Evolutionary conservation across 495 filamentous ascomycete genomes (phyloP).

Genomic region (Penicillium psychrofluorescens): DNA sequence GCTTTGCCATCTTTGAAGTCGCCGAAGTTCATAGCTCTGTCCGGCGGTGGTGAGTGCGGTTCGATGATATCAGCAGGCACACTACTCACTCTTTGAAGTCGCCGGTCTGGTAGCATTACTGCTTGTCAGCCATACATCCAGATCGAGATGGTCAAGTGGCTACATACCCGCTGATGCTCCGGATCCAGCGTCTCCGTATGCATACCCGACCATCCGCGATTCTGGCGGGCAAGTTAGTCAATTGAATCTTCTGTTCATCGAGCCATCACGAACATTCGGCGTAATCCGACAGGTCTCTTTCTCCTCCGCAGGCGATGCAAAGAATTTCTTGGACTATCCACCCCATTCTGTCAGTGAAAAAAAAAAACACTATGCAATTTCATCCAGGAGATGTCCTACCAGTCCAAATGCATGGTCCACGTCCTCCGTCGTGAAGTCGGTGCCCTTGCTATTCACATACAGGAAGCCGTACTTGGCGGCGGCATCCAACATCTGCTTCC

Average conservation of each 20-base stretch:
- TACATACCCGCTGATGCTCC: conserved; percentile 64
- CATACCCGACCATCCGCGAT: conserved; percentile 85
- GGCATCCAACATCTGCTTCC: conserved; percentile 69
- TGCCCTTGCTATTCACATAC: conserved; percentile 67
- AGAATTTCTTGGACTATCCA: conserved; percentile 67
- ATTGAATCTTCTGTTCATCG: not conserved
- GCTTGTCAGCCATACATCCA: not conserved
- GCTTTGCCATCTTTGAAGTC: conserved; percentile 64
- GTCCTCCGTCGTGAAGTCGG: conserved; percentile 56
- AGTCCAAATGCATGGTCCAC: conserved; percentile 70
- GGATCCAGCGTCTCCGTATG: conserved; percentile 84
- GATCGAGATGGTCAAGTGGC: not conserved
- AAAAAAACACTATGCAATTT: not conserved
- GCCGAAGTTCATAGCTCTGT: conserved; percentile 87
- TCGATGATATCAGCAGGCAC: no score
- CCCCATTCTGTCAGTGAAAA: conserved; percentile 1
- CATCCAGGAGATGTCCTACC: conserved; percentile 35
- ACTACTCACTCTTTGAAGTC: conserved; percentile 79
- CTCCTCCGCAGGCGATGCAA: conserved; percentile 59
- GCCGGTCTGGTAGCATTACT: conserved; percentile 48
- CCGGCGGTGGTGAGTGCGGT: no score
- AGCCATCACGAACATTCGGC: conserved; percentile 43
- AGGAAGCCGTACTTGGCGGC: conserved; percentile 79
- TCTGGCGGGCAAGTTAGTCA: conserved; percentile 31
- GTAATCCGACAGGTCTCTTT: conserved; percentile 70